A percentile compares a stretch with the other conserved stretches of the same genome.
These are phyloP conservation scores for Rusavskia elegans DNA, from an alignment of 495 filamentous ascomycete species.

Conservation along the genomic window DNA sequence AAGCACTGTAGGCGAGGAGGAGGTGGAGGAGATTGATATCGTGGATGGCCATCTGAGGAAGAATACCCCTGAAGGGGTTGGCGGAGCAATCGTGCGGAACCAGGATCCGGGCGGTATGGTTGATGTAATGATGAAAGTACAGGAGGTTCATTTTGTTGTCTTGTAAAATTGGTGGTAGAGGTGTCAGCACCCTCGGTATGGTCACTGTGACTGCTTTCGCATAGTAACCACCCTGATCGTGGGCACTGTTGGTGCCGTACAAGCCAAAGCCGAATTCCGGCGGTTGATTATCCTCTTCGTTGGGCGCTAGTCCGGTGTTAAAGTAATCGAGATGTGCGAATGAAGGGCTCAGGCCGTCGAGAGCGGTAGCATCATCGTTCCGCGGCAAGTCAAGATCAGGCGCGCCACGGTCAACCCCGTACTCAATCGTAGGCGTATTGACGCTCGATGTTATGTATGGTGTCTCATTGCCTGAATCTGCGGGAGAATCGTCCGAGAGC, in stretches of 20 bases:
- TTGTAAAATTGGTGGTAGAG: slow-evolving; percentile 48
- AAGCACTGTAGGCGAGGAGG: slow-evolving; percentile 67
- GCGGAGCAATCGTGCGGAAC: slow-evolving; percentile 61
- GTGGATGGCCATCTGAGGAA: slow-evolving; percentile 55
- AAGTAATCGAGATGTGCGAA: slow-evolving; percentile 8
- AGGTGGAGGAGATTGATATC: slow-evolving; percentile 59
- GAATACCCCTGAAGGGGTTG: slow-evolving; percentile 57
- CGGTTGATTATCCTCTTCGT: neutral
- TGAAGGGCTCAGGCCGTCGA: slow-evolving; percentile 9
- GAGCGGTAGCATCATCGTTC: slow-evolving; percentile 43
- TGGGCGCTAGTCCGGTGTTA: slow-evolving; percentile 6
- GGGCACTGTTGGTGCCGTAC: slow-evolving; percentile 29
- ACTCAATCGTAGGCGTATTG: slow-evolving; percentile 18
- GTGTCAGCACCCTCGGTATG: slow-evolving; percentile 48
- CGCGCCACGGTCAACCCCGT: slow-evolving; percentile 53
- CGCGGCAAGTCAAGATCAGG: slow-evolving; percentile 50
- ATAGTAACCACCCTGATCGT: slow-evolving; percentile 50
- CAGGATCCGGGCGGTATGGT: slow-evolving; percentile 59
- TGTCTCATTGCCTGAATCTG: slow-evolving; percentile 4
- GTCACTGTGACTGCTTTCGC: slow-evolving; percentile 48
- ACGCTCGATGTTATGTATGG: slow-evolving; percentile 3
- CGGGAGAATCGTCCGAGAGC: slow-evolving; percentile 16
- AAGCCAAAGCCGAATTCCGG: slow-evolving; percentile 30
- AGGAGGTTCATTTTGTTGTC: slow-evolving; percentile 69
- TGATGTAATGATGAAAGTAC: slow-evolving; percentile 63